Evolutionary conservation across 331 rosid species (phyloP), one percentile per base, ranked within the genome.

Genomic region (Rosa hybrid): DNA sequence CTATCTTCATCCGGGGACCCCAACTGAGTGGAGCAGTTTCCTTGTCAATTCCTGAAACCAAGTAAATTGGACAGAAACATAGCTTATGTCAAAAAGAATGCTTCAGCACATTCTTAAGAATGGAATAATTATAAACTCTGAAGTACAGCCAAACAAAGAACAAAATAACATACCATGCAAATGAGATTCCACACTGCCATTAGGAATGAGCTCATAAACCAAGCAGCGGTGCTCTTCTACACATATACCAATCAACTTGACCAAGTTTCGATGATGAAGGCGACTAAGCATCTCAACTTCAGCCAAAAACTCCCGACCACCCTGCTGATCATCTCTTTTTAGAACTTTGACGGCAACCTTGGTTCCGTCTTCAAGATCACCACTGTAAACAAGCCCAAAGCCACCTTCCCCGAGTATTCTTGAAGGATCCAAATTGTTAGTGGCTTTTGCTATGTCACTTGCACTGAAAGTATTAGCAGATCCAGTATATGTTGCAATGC

Each of bases 271-370:
- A 78, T 95, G 99, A 79, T 95, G 97, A 82, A 95, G 98, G 68
- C 98, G 99, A 81, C 98, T 91, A 73, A 95, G 99, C 99, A 93
- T 95, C 84, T 95, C 99, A 60, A 95, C 94, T 88, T 95, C 99
- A 38, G 97, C 97, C 76, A 91, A 89, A 86, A 95, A 95, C 85
- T 93, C 99, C 30, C 93, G 91, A 71, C 90, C 94, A 39, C 98
- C 97, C 21, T 93, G 99, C 60, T 87, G 97, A 86, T 95, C 96
- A 7, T 88, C 98, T 83, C 96, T 90, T 89, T 90, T 95, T 70
- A 93, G 82, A 86, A 95, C 98, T 89, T 95, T 95, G 77, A 95
- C 93, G 0, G 99, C 99, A 82, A 93, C 91, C 85, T 91, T 78
- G 16, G 81, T 89, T 77, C 90, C 92, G 14, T 91, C 96, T 51